Evolutionary conservation across 192 early-diverging fungal species (phyloP).

Genomic region (Backusella morwellensis): DNA sequence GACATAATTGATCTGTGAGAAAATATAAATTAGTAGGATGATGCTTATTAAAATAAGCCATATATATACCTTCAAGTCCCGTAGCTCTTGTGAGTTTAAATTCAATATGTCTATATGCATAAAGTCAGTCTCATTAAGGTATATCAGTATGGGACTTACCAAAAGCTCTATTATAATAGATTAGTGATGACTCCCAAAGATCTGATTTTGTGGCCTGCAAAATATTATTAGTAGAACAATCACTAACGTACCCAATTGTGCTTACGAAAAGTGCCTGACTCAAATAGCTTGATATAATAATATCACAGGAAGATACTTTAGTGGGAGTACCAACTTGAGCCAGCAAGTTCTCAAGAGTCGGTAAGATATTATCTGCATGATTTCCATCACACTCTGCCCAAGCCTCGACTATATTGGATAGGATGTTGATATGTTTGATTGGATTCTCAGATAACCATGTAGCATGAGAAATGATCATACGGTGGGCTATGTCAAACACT

Average conservation of each 20-base stretch:
- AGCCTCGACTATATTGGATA: not conserved
- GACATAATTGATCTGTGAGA: not conserved
- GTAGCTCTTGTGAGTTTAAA: not conserved
- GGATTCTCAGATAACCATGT: not conserved
- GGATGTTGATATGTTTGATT: not conserved
- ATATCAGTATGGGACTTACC: not conserved
- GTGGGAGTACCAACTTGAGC: not conserved
- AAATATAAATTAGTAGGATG: not conserved
- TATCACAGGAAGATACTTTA: not conserved
- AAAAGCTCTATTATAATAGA: not conserved
- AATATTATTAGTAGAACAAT: not conserved
- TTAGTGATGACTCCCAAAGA: not conserved
- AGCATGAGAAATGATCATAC: not conserved
- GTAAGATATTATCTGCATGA: not conserved
- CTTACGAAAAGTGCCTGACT: not conserved
- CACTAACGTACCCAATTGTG: not conserved
- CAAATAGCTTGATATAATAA: not conserved
- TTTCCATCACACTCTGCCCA: not conserved
- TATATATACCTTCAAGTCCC: not conserved
- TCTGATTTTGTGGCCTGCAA: not conserved
- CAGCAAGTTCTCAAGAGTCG: not conserved
- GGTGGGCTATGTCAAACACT: not conserved
- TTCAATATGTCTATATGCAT: not conserved
- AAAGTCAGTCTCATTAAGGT: not conserved
- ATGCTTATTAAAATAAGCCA: not conserved